A percentile compares a stretch with the other conserved stretches of the same genome.
Evolutionary conservation across 352 stramenopile genomes (phyloP).

Genomic region (Thraustochytrium sp.): DNA sequence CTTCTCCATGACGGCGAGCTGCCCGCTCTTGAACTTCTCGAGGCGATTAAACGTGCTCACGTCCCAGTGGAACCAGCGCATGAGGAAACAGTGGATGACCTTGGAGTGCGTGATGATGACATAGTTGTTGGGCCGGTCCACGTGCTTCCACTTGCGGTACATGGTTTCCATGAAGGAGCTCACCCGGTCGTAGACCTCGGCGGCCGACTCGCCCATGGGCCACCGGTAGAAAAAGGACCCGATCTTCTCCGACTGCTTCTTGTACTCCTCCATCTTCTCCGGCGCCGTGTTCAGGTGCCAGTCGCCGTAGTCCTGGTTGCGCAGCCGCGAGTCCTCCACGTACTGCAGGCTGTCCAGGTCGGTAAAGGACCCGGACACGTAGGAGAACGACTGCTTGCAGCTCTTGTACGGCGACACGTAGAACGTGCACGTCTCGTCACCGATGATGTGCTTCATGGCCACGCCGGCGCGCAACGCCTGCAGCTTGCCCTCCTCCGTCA

Average conservation of each 20-base stretch:
- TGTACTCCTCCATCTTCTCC: constrained; percentile 42
- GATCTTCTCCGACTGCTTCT: not conserved
- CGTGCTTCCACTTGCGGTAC: constrained; percentile 45
- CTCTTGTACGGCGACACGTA: constrained; percentile 43
- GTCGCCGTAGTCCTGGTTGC: constrained; percentile 43
- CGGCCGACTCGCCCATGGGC: constrained; percentile 38
- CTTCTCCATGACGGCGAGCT: constrained; percentile 43
- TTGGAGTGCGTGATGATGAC: constrained; percentile 45
- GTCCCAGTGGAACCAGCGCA: constrained; percentile 44
- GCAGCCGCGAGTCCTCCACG: constrained; percentile 35
- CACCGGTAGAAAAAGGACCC: constrained; percentile 40
- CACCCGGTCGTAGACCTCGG: constrained; percentile 36
- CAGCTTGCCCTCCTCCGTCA: constrained; percentile 43
- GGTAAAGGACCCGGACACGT: constrained; percentile 26
- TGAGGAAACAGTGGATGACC: constrained; percentile 33
- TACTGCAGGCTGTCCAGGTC: constrained; percentile 34
- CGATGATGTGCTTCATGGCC: constrained; percentile 41
- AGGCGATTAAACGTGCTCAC: constrained; percentile 39
- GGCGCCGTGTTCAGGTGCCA: constrained; percentile 42
- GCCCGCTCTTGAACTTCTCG: constrained; percentile 44
- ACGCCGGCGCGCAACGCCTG: constrained; percentile 30
- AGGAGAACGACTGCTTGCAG: constrained; percentile 42
- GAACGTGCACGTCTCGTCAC: constrained; percentile 37
- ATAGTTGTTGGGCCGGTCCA: constrained; percentile 41
- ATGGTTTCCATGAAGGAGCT: constrained; percentile 43